Conservation (phyloP, 129 eudicot genomes). For the Artemisia annua region DNA sequence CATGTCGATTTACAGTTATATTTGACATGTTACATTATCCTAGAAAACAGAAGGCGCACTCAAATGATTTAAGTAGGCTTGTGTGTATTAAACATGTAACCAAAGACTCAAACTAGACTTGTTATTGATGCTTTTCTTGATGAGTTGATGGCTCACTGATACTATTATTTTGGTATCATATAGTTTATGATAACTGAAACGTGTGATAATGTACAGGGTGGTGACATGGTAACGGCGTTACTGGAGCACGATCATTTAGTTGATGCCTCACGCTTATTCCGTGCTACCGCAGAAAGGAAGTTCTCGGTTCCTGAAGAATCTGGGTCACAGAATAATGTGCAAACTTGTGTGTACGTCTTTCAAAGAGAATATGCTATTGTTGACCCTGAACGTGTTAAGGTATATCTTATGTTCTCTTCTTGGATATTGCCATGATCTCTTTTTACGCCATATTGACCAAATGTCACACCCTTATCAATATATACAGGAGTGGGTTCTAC, state of each 20-base stretch:
- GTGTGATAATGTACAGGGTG: constrained; percentile 41
- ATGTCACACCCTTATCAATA: neutral
- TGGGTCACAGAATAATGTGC: too few species aligned
- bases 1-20: neutral
- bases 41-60: neutral
- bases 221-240: constrained; percentile 47
- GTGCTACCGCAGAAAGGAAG: constrained; percentile 53
- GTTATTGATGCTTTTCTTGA: neutral
- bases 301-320: constrained; percentile 48
- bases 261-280: constrained; percentile 61
- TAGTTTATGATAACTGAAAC: neutral
- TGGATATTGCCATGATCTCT: neutral
- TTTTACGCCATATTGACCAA: neutral
- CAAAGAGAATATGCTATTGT: constrained; percentile 94
- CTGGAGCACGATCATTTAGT: constrained; percentile 74
- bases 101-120: neutral
- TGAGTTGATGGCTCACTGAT: neutral
- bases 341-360: constrained; percentile 74
- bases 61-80: neutral
- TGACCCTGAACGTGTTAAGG: constrained; percentile 72
- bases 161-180: too few species aligned
- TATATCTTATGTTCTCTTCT: constrained; percentile 17
- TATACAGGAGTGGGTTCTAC: neutral
- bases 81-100: neutral
- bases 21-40: neutral